Base-by-base conservation (phyloP, 192 early-diverging fungal species). In the Coemansia sp. region DNA sequence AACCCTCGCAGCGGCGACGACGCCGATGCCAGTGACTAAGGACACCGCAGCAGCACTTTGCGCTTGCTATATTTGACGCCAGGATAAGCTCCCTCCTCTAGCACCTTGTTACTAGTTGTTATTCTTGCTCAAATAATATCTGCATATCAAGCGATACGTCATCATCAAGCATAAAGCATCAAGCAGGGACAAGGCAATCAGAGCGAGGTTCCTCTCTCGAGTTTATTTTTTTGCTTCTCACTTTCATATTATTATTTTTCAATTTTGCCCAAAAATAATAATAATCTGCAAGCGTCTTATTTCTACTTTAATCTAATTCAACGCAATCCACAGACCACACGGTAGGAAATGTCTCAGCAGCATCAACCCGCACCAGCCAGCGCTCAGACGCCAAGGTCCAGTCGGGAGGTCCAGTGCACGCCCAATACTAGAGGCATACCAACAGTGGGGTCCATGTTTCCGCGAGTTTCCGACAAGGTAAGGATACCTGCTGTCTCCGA, bases 391-490 rank as follows among this genome's bases (percentile, higher is more conserved):
- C 36, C 61, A 10, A 38, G 61, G 38, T 24, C 61, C 20, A 62
- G 61, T 24, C 61, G 38, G 12, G 61, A 41, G 38, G 27, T 39
- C 10, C 61, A 62, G 38, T 38, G 38, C 61, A 40, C 61, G 61
- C 61, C 61, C 7, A 41, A 8, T 22, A 13, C 57, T 6, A 60
- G 31, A 60, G 57, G 57, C 13, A 5, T 36, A 31, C 31, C 29
- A 60, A n/a, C 57, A 8, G 1, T 47, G 34, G 34, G 31, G 22
- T n/a, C 49, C 31, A 16, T 66, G 16, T 78, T 78, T 43, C 76
- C 76, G 40, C 62, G 67, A 58, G 69, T 72, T 22, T 29, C 66
- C 18, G 66, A 72, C 39, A 72, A 69, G 76, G 75, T 72, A 78
- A 60, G 68, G 18, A 50, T 29, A 41, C 33, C 13, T 22, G 36